Percentiles rank a stretch among this genome's conserved stretches.
These are phyloP conservation scores for Curvularia lunata DNA, from an alignment of 2,329 filamentous ascomycete species.

Conservation along the genomic window DNA sequence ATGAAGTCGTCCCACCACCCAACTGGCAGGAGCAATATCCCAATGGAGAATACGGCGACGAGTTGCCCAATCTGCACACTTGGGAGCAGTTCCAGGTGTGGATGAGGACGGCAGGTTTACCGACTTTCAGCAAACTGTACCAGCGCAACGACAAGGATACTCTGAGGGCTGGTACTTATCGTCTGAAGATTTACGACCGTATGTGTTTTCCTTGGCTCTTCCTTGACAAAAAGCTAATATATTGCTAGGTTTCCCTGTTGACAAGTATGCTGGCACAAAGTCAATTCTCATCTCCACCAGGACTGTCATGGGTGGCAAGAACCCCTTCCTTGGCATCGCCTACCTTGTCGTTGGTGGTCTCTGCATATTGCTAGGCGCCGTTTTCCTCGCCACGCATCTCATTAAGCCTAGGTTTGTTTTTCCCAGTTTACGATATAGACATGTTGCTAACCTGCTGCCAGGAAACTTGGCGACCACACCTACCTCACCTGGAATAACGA, in stretches of 20 bases:
- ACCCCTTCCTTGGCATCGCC: conserved; percentile 94
- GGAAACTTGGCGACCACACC: conserved; percentile 97
- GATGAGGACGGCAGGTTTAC: conserved; percentile 96
- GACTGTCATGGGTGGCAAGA: conserved; percentile 92
- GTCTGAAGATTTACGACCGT: conserved; percentile 80
- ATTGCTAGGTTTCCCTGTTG: conserved; percentile 76
- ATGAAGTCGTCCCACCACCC: conserved; percentile 77
- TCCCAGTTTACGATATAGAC: background rate
- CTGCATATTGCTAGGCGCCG: conserved; percentile 83
- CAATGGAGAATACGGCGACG: conserved; percentile 67
- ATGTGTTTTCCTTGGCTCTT: conserved; percentile 48
- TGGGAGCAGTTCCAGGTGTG: conserved; percentile 94
- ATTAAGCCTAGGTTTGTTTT: conserved; percentile 81
- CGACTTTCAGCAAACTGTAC: conserved; percentile 92
- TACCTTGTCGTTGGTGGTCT: conserved; percentile 94
- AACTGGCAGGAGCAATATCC: conserved; percentile 81
- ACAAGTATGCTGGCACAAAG: conserved; percentile 83
- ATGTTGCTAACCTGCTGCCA: conserved; percentile 47
- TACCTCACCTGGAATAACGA: conserved; percentile 96
- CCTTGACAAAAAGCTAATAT: conserved; percentile 28
- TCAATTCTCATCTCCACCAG: conserved; percentile 87
- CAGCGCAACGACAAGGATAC: conserved; percentile 75
- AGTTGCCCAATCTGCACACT: conserved; percentile 73
- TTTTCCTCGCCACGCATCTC: conserved; percentile 90
- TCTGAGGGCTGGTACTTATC: conserved; percentile 76